phyloP scores from a whole-genome alignment of 257 asterid species.

The Jasminum sambac region DNA sequence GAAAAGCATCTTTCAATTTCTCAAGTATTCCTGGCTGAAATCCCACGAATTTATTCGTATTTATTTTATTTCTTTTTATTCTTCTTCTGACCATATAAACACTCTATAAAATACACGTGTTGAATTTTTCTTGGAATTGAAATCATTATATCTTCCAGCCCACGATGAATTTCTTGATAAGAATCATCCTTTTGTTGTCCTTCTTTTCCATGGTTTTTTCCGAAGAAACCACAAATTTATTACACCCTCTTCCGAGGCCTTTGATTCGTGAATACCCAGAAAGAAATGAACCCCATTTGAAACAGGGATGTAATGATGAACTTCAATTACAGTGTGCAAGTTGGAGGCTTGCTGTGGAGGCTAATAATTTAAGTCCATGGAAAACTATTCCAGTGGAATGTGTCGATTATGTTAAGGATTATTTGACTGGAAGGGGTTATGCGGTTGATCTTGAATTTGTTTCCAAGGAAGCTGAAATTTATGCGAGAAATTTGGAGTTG shows the following conservation, averaged over 20 bases:
- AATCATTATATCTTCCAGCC: constrained; percentile 11
- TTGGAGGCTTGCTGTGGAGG: constrained; percentile 87
- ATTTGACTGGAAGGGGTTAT: constrained; percentile 54
- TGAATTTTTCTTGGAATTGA: background rate
- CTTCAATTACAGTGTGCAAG: constrained; percentile 52
- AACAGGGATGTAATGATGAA: constrained; percentile 30
- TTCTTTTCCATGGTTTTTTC: constrained; percentile 33
- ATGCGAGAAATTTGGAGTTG: constrained; percentile 47
- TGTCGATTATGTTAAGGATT: constrained; percentile 60
- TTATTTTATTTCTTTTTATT: background rate
- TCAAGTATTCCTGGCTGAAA: constrained; percentile 1
- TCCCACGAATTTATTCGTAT: constrained; percentile 15
- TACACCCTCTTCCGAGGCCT: constrained; percentile 26
- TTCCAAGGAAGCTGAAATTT: constrained; percentile 47
- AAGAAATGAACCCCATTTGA: constrained; percentile 29
- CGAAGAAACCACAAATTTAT: constrained; percentile 24
- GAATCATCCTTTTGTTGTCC: constrained; percentile 29
- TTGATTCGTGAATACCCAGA: constrained; percentile 37
- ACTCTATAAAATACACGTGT: background rate
- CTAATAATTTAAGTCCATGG: constrained; percentile 81
- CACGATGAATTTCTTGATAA: constrained; percentile 34
- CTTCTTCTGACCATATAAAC: background rate
- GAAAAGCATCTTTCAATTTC: constrained; percentile 29
- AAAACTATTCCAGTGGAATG: constrained; percentile 62
- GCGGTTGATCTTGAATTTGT: constrained; percentile 55